A percentile compares a stretch with the other conserved stretches of the same genome.
phyloP scores from a whole-genome alignment of 306 rosid genomes.

The Lupinus albus region DNA sequence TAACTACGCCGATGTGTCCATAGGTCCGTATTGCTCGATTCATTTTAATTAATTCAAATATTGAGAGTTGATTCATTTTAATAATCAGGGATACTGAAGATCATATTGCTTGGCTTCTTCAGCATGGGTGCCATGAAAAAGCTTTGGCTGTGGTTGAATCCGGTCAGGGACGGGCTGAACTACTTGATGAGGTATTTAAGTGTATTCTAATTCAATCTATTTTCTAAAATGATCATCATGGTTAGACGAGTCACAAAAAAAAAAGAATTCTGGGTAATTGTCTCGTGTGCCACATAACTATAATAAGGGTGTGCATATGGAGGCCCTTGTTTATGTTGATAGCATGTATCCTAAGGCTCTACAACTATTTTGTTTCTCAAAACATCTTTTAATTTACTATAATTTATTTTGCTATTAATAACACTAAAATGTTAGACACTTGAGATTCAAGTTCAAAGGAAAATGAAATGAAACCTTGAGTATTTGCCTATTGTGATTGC shows the following conservation, averaged over 20 bases:
- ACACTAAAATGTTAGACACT: not conserved
- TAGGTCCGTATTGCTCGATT: too few relatives aligned
- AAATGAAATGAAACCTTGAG: slow-evolving; percentile 29
- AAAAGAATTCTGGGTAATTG: slow-evolving; percentile 6
- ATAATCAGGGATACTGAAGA: slow-evolving; percentile 91
- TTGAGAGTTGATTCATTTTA: slow-evolving; percentile 40
- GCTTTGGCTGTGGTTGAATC: slow-evolving; percentile 98
- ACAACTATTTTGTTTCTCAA: slow-evolving; percentile 29
- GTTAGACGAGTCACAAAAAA: slow-evolving; percentile 33
- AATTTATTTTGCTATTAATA: slow-evolving; percentile 38
- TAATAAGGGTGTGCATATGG: slow-evolving; percentile 17
- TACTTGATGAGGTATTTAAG: slow-evolving; percentile 79
- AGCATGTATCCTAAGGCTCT: slow-evolving; percentile 20
- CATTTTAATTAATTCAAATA: too few relatives aligned
- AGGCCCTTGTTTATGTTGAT: slow-evolving; percentile 37
- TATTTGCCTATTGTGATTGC: slow-evolving; percentile 17
- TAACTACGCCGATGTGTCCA: not conserved
- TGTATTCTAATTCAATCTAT: slow-evolving; percentile 29
- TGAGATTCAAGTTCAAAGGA: slow-evolving; percentile 37
- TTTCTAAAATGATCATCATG: slow-evolving; percentile 3
- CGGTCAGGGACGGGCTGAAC: slow-evolving; percentile 94
- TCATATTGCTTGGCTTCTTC: slow-evolving; percentile 98
- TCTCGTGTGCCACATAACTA: slow-evolving; percentile 4
- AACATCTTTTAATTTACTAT: slow-evolving; percentile 25
- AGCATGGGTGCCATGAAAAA: slow-evolving; percentile 95